Base-by-base conservation (phyloP, 1,139 yeast species). In the Lodderomyces oxycetoniae region DNA sequence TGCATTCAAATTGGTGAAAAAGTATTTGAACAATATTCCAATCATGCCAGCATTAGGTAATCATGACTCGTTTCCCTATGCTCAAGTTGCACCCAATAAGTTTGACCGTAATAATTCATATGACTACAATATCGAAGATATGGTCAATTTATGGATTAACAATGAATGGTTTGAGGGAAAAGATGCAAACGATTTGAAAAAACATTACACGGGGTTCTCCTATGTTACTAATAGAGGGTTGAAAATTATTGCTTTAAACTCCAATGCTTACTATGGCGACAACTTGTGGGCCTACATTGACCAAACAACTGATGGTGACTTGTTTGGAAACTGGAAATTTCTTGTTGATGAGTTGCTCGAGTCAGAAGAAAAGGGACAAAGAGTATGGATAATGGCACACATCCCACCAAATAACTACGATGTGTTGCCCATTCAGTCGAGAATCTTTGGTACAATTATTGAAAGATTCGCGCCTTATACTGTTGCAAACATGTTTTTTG, bases 371-470 rank as follows among this genome's bases (percentile, higher is more conserved):
- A 62, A 58, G 9, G 76, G 73, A 30, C 76, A 78, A 53, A 63
- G 82, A 43, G 88, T 79, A 4, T 81, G 88, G 88, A 64, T 81
- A 38, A 67, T 78, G 51, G 77, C 84, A 15, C 88, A 81, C 50
- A 76, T 80, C 32, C 87, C 88, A 27, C 63, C 72, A 4, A 70
- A 75, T 15, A 71, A 67, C 39, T 33, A 22, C 23, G 84, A 79
- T 45, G 66, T 81, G 12, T 57, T 80, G 35, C 86, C 87, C n/a
- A 61, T 76, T 27, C 80, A 77, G 33, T 71, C 84, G 8, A 62
- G 70, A 32, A 61, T 76, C 28, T 74, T 79, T 41, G 62, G 70
- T 24, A 73, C 73, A 43, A 74, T 80, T 32, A 68, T 81, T 17
- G 77, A 77, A 46, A 67, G 88, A 49, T 81, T 79, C 52, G 72